Base-by-base conservation (phyloP, 2,329 filamentous ascomycete species). In the Diaporthe ampelina region DNA sequence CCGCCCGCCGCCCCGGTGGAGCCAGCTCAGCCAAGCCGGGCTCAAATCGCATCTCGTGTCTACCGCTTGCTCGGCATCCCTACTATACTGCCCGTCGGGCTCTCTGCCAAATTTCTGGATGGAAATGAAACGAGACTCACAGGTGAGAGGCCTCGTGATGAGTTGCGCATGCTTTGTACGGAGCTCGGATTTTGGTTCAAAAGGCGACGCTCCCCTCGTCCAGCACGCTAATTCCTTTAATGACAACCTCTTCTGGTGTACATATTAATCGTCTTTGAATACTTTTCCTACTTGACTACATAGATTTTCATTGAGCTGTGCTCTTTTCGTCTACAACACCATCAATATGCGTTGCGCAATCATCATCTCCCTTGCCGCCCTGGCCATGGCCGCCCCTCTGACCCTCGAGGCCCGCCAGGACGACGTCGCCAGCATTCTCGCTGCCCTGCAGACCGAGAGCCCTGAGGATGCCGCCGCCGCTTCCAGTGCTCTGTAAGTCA, bases 301-400 rank as follows among this genome's bases (percentile, higher is more conserved):
- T 37, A 37, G 45, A 72, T n/a, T 26, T 26, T 63, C 8, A 52
- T 54, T 17, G 73, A 72, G 73, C 73, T 72, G 73, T 74, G 68
- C 73, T 74, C 69, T 58, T 72, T 58, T 21, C n/a, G 24, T 59
- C 9, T 1, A 32, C 15, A 65, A 35, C 15, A 17, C 37, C 0
- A 6, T 50, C 54, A 54, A 67, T 24, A 74, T 74, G 73, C 73
- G 59, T 69, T 72, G 59, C 59, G 56, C 67, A 54, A 61, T 72
- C 19, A 59, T 74, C 37, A n/a, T 71, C 45, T 61, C 69, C 8
- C 45, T 74, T 13, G 59, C 61, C 59, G 50, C 72, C 21, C 24
- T 74, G 52, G 73, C 73, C 8, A 26, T 72, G 45, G 73, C 73
- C 45, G 73, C 73, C 8, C 73, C 73, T 45, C 19, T 74, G 9